These are phyloP conservation scores for Theileria sp. DNA, from an alignment of 169 alveolate genomes.

Conservation along the genomic window DNA sequence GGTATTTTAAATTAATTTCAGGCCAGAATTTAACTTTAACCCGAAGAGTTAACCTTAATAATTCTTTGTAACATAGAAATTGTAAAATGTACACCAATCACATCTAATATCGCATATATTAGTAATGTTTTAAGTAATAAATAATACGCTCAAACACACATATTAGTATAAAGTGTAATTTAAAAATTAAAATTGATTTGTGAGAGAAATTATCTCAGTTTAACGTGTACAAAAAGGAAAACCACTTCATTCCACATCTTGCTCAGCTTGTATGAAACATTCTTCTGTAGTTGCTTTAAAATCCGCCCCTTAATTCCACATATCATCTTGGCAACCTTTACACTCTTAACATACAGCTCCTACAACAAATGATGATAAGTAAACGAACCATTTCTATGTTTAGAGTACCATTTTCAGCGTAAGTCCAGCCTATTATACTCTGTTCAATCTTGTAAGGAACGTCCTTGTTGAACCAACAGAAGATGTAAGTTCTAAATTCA, in stretches of 20 bases:
- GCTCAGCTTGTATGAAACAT: constrained; percentile 73
- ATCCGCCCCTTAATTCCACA: constrained; percentile 73
- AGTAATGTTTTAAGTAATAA: background rate
- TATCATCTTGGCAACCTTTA: constrained; percentile 73
- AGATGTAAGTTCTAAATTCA: constrained; percentile 67
- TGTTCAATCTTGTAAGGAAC: constrained; percentile 76
- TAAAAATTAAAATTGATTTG: background rate
- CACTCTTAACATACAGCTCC: constrained; percentile 57
- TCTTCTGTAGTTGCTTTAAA: constrained; percentile 70
- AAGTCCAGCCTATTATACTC: constrained; percentile 73
- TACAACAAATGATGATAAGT: constrained; percentile 7
- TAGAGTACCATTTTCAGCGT: constrained; percentile 60
- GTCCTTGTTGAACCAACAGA: constrained; percentile 82
- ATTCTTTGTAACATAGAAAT: background rate
- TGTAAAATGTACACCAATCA: background rate
- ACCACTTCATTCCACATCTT: constrained; percentile 74
- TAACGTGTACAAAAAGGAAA: constrained; percentile 70
- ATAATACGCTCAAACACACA: background rate
- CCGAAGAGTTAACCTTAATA: background rate
- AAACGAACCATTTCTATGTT: constrained; percentile 70
- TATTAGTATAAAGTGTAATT: background rate
- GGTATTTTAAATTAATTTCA: background rate
- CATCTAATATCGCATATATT: background rate
- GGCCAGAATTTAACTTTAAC: constrained; percentile 21
- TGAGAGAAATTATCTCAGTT: constrained; percentile 28